Evolutionary conservation across 345 rosid species (phyloP).

Genomic region (Pugionium cornutum): DNA sequence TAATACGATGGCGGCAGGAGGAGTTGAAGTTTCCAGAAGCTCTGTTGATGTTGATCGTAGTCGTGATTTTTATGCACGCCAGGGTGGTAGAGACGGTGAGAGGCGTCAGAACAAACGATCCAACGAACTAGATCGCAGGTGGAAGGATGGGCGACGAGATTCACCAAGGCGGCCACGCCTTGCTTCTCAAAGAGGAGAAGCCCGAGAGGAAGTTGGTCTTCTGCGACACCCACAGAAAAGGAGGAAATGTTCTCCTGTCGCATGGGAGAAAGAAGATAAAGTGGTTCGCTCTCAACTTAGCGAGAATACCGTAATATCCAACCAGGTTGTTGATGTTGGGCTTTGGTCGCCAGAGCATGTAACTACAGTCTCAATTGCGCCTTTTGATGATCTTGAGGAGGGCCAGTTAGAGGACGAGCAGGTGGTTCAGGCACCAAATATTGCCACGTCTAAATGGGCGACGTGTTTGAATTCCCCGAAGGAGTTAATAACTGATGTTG

Average conservation of each 20-base stretch:
- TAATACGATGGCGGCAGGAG: conserved; percentile 79
- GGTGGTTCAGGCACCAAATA: conserved; percentile 47
- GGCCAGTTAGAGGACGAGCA: conserved; percentile 51
- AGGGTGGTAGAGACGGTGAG: conserved; percentile 34
- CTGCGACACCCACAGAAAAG: conserved; percentile 50
- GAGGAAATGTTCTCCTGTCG: conserved; percentile 58
- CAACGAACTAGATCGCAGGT: conserved; percentile 23
- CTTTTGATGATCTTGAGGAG: conserved; percentile 66
- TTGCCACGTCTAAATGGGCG: conserved; percentile 76
- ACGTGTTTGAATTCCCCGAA: conserved; percentile 50
- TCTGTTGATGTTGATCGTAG: conserved; percentile 40
- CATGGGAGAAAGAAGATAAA: conserved; percentile 47
- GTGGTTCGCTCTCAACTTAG: conserved; percentile 25
- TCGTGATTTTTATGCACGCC: conserved; percentile 35
- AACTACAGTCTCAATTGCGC: conserved; percentile 4
- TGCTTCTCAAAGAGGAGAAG: conserved; percentile 78
- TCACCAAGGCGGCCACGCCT: conserved; percentile 21
- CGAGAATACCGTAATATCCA: conserved; percentile 27
- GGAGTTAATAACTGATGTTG: conserved; percentile 21
- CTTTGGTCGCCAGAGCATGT: conserved; percentile 30
- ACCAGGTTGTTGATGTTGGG: conserved; percentile 24
- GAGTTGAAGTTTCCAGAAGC: conserved; percentile 52
- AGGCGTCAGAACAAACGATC: conserved; percentile 34
- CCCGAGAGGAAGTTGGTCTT: conserved; percentile 37
- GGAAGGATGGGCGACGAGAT: conserved; percentile 28